These are phyloP conservation scores for Tuctoria greenei DNA, from an alignment of 176 grass and related monocot genomes.

Conservation along the genomic window DNA sequence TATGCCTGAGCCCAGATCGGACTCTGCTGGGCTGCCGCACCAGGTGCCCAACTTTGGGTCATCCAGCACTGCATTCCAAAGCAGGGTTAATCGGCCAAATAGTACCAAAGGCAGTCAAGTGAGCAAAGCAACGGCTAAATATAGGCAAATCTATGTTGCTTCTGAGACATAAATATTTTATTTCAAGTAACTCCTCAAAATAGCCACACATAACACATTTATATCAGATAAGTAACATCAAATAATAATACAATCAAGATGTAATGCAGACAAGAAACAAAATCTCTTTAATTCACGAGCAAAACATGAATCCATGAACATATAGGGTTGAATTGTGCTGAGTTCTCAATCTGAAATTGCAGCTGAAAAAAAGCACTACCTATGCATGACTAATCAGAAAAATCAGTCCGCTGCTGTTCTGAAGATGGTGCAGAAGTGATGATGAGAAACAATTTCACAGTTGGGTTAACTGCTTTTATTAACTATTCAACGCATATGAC, in stretches of 20 bases:
- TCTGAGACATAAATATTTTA: not conserved
- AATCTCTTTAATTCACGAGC: not conserved
- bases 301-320: not conserved
- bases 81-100: not conserved
- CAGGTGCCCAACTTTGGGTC: too few species aligned
- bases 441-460: not conserved
- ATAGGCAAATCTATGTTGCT: not conserved
- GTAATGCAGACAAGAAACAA: not conserved
- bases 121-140: not conserved
- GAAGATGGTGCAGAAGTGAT: not conserved
- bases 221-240: not conserved
- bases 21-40: too few species aligned
- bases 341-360: not conserved
- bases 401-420: not conserved
- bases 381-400: not conserved
- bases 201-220: not conserved
- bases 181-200: not conserved
- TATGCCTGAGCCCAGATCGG: too few species aligned
- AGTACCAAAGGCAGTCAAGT: not conserved
- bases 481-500: not conserved
- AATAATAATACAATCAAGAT: not conserved
- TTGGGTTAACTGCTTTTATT: too few species aligned
- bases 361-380: constrained; percentile 13
- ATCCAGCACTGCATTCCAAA: not conserved
- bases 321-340: too few species aligned